These are phyloP conservation scores for Jasminum sambac DNA, from an alignment of 257 asterid genomes.

Conservation along the genomic window DNA sequence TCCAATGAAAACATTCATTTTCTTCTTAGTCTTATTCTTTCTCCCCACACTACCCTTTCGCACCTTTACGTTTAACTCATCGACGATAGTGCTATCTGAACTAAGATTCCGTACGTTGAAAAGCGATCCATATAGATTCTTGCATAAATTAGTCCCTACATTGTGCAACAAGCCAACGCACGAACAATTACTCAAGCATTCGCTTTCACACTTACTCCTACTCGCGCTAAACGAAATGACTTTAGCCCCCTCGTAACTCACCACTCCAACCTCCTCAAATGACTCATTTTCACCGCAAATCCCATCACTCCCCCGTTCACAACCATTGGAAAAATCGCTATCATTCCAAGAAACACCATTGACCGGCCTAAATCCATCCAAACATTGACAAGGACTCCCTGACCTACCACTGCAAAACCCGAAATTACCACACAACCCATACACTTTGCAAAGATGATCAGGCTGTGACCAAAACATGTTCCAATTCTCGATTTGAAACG, in stretches of 20 bases:
- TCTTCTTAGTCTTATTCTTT: slow-evolving; percentile 36
- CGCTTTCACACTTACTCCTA: slow-evolving; percentile 51
- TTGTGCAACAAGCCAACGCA: slow-evolving; percentile 64
- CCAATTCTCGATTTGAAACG: slow-evolving; percentile 63
- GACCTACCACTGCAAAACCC: slow-evolving; percentile 54
- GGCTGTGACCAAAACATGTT: slow-evolving; percentile 82
- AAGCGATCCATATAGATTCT: slow-evolving; percentile 56
- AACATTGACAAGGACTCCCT: slow-evolving; percentile 59
- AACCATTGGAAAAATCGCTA: slow-evolving; percentile 67
- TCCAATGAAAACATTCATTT: slow-evolving; percentile 37
- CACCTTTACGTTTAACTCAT: slow-evolving; percentile 53
- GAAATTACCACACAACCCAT: slow-evolving; percentile 69
- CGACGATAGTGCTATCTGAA: slow-evolving; percentile 45
- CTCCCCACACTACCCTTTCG: slow-evolving; percentile 21
- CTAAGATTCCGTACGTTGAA: slow-evolving; percentile 51
- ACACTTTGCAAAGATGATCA: slow-evolving; percentile 54
- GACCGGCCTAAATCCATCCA: slow-evolving; percentile 52
- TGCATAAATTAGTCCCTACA: slow-evolving; percentile 44
- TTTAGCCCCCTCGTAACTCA: slow-evolving; percentile 44
- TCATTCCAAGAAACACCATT: slow-evolving; percentile 56
- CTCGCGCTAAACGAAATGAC: slow-evolving; percentile 44
- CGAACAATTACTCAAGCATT: slow-evolving; percentile 64
- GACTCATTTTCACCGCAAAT: slow-evolving; percentile 44
- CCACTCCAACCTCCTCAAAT: slow-evolving; percentile 62
- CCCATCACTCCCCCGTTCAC: slow-evolving; percentile 40